phyloP scores from a whole-genome alignment of 2,329 filamentous ascomycete genomes.

The Chaetomium olivaceum region DNA sequence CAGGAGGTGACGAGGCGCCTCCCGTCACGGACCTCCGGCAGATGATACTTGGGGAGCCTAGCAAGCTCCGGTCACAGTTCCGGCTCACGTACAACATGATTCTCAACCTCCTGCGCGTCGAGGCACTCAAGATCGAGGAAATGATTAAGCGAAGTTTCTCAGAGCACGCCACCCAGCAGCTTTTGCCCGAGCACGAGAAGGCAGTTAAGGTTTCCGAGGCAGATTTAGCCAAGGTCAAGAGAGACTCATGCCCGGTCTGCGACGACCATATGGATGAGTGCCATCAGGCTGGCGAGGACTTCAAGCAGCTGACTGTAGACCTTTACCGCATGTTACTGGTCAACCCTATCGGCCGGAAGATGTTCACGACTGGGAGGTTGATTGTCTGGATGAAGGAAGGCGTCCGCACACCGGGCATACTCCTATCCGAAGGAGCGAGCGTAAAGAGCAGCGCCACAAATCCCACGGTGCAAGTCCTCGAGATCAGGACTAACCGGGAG shows the following conservation, averaged over 20 bases:
- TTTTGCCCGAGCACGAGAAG: conserved; percentile 93
- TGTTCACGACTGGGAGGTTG: conserved; percentile 74
- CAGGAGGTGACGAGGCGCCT: conserved; percentile 82
- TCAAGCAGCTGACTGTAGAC: conserved; percentile 75
- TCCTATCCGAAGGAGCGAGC: conserved; percentile 73
- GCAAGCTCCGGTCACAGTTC: conserved; percentile 94
- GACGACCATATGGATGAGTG: conserved; percentile 77
- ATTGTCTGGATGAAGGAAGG: conserved; percentile 86
- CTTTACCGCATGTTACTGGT: conserved; percentile 73
- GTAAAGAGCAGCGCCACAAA: conserved; percentile 57
- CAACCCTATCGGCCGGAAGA: conserved; percentile 79
- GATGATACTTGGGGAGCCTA: conserved; percentile 96
- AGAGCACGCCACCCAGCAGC: conserved; percentile 92
- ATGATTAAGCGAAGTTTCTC: conserved; percentile 99
- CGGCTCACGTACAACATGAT: conserved; percentile 99
- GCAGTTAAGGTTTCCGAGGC: conserved; percentile 89
- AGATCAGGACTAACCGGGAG: conserved; percentile 68
- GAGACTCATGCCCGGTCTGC: conserved; percentile 79
- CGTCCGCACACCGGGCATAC: conserved; percentile 76
- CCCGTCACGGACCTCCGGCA: conserved; percentile 78
- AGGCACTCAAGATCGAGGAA: conserved; percentile 97
- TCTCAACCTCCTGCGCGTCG: conserved; percentile 87
- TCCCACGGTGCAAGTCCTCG: conserved; percentile 74
- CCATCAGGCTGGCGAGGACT: conserved; percentile 79
- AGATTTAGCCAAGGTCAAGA: conserved; percentile 84